These are phyloP conservation scores for Wickerhamiella galacta DNA, from an alignment of 805 yeast genomes.

Conservation along the genomic window DNA sequence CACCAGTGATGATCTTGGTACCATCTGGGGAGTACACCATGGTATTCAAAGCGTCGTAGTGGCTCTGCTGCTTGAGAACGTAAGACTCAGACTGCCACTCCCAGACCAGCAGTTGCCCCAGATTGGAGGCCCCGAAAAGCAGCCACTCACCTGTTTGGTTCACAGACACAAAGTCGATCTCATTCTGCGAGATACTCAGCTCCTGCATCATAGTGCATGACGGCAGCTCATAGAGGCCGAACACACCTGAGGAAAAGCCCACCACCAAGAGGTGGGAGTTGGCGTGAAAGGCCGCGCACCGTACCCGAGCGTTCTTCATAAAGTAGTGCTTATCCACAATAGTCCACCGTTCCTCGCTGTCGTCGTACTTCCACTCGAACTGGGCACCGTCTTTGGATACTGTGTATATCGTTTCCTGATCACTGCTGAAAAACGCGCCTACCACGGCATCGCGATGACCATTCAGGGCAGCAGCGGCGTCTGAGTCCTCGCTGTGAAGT, in stretches of 20 bases:
- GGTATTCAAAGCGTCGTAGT: constrained; percentile 76
- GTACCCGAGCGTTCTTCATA: constrained; percentile 49
- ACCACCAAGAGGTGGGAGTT: constrained; percentile 56
- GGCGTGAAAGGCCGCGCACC: constrained; percentile 74
- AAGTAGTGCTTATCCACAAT: constrained; percentile 64
- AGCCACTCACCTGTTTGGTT: constrained; percentile 90
- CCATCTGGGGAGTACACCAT: constrained; percentile 91
- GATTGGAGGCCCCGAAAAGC: constrained; percentile 77
- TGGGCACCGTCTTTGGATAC: constrained; percentile 90
- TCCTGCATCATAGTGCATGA: constrained; percentile 39
- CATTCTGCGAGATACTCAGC: constrained; percentile 79
- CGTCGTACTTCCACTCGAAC: constrained; percentile 72
- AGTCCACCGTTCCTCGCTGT: constrained; percentile 43
- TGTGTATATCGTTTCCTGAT: constrained; percentile 82
- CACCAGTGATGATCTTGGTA: constrained; percentile 74
- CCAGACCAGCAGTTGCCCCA: constrained; percentile 90
- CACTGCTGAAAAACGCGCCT: constrained; percentile 70
- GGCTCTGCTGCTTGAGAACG: constrained; percentile 91
- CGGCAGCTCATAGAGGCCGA: constrained; percentile 71
- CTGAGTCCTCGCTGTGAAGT: constrained; percentile 47
- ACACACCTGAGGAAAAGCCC: constrained; percentile 81
- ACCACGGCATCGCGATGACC: constrained; percentile 87
- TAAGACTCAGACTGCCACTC: constrained; percentile 99
- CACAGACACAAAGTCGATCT: constrained; percentile 65
- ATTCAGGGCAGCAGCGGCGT: constrained; percentile 69